These are phyloP conservation scores for Penstemon eatonii DNA, from an alignment of 257 asterid genomes.

Conservation along the genomic window DNA sequence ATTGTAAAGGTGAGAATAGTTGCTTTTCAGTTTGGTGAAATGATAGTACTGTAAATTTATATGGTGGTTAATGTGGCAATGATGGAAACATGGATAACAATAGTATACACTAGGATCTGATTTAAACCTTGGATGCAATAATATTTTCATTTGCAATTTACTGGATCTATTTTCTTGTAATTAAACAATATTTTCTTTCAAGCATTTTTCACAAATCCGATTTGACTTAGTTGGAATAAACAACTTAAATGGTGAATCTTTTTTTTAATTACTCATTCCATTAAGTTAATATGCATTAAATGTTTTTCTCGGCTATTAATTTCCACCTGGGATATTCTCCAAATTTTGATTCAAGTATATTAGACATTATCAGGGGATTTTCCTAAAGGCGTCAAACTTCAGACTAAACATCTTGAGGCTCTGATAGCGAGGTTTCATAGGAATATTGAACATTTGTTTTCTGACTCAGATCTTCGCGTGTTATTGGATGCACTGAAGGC, in stretches of 20 bases:
- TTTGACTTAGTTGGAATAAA: background rate
- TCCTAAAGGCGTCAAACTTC: constrained; percentile 84
- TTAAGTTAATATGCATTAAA: background rate
- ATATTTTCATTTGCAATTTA: background rate
- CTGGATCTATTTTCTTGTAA: background rate
- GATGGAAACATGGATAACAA: background rate
- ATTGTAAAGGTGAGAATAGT: too few species aligned
- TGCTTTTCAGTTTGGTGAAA: too few species aligned
- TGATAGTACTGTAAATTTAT: background rate
- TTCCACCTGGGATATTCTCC: constrained; percentile 2
- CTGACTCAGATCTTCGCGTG: constrained; percentile 72
- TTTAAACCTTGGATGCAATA: background rate
- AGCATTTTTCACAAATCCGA: background rate
- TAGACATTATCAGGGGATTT: constrained; percentile 90
- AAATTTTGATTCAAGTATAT: constrained; percentile 60
- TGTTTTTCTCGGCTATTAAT: constrained; percentile 13
- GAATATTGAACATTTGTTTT: constrained; percentile 83
- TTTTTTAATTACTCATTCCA: background rate
- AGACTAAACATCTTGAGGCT: constrained; percentile 80
- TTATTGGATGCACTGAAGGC: constrained; percentile 80
- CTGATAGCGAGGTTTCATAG: constrained; percentile 86
- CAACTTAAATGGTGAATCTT: background rate
- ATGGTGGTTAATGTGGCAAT: background rate
- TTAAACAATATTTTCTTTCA: background rate
- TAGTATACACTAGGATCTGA: background rate